phyloP scores from a whole-genome alignment of 1,284 basidiomycete species.

The Xerocomus minutiporus region DNA sequence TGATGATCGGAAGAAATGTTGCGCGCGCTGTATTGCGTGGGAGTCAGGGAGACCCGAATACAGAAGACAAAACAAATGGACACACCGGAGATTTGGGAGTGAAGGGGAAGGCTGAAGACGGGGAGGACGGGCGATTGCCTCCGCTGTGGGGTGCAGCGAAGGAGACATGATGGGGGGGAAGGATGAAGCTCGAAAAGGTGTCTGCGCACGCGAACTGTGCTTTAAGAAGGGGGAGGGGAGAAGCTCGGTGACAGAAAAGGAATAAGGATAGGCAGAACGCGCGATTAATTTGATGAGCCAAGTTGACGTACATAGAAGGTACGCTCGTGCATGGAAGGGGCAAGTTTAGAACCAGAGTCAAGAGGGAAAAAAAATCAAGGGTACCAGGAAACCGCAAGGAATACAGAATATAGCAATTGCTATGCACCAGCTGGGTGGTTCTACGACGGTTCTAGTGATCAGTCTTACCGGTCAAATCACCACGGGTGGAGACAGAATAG shows the following conservation, averaged over 20 bases:
- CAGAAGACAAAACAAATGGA: constrained; percentile 1
- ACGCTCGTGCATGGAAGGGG: background rate
- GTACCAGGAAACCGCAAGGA: background rate
- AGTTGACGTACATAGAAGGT: constrained; percentile 33
- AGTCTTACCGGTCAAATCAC: background rate
- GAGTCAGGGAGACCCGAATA: constrained; percentile 8
- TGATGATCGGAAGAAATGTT: constrained; percentile 34
- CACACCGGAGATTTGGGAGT: constrained; percentile 55
- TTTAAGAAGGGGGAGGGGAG: constrained; percentile 34
- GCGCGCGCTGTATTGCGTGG: constrained; percentile 22
- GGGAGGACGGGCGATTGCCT: constrained; percentile 34
- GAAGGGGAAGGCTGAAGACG: constrained; percentile 59
- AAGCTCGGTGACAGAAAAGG: constrained; percentile 32
- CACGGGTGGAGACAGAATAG: background rate
- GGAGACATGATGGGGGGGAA: constrained; percentile 29
- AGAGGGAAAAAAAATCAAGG: too few relatives aligned
- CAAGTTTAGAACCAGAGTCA: too few relatives aligned
- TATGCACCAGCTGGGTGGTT: too few relatives aligned
- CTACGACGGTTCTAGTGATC: background rate
- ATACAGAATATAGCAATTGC: background rate
- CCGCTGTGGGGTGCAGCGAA: constrained; percentile 25
- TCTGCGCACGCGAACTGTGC: constrained; percentile 20
- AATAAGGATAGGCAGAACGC: constrained; percentile 29
- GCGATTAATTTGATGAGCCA: constrained; percentile 33
- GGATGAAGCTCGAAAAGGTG: constrained; percentile 33